phyloP scores from a whole-genome alignment of 495 filamentous ascomycete genomes.

The Daldinia grandis region DNA sequence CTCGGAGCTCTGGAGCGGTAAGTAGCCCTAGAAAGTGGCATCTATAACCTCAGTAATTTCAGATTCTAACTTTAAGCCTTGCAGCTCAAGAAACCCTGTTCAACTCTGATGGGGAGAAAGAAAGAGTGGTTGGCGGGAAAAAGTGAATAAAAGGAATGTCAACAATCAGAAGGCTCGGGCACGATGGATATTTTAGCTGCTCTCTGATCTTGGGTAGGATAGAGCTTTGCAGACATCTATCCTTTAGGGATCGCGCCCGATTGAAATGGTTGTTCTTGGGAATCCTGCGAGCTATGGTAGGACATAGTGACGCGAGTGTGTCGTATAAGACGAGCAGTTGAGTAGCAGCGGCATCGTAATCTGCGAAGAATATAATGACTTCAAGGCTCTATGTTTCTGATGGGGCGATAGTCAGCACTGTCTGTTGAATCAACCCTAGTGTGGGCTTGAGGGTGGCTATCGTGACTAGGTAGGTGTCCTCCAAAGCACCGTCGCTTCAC shows the following conservation, averaged over 20 bases:
- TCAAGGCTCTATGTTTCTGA: background rate
- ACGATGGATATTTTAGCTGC: background rate
- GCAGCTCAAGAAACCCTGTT: slow-evolving; percentile 57
- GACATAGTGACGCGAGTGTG: background rate
- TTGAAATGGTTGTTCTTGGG: background rate
- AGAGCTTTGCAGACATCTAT: background rate
- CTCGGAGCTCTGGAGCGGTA: slow-evolving; percentile 88
- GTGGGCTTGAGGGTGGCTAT: background rate
- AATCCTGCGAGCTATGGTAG: too few species aligned
- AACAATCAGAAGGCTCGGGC: background rate
- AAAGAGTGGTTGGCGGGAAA: slow-evolving; percentile 17
- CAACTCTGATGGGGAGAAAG: slow-evolving; percentile 48
- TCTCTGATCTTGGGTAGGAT: background rate
- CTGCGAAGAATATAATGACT: background rate
- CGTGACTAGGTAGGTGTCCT: background rate
- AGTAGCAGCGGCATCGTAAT: background rate
- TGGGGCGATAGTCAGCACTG: background rate
- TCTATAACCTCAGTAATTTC: background rate
- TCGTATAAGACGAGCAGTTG: background rate
- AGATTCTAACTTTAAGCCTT: slow-evolving; percentile 29
- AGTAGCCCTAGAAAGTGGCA: slow-evolving; percentile 38
- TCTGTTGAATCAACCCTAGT: background rate
- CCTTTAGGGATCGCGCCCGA: background rate
- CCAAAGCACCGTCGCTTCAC: background rate
- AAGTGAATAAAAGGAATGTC: background rate